These are phyloP conservation scores for Schizophyllum amplum DNA, from an alignment of 1,284 basidiomycete genomes.

Conservation along the genomic window DNA sequence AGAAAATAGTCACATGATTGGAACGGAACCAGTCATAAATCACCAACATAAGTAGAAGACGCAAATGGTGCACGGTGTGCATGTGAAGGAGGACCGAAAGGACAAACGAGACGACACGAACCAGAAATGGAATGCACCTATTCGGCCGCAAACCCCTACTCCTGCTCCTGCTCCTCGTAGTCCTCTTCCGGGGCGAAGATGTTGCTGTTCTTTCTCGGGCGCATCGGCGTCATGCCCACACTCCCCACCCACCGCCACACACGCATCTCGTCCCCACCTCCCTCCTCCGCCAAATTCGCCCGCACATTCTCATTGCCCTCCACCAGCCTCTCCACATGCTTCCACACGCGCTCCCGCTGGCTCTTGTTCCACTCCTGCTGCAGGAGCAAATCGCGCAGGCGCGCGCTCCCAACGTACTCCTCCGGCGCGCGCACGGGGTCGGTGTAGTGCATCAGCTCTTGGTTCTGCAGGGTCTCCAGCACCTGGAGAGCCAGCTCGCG, in stretches of 20 bases:
- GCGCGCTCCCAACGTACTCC: conserved; percentile 81
- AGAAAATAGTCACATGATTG: too few species aligned
- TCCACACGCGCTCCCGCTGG: conserved; percentile 73
- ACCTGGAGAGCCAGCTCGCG: conserved; percentile 68
- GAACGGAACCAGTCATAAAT: too few species aligned
- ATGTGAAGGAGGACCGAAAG: neutral
- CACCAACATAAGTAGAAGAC: neutral
- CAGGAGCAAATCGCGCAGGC: conserved; percentile 86
- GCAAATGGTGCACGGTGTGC: neutral
- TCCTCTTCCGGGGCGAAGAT: neutral
- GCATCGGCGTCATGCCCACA: conserved; percentile 16
- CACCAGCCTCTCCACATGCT: conserved; percentile 78
- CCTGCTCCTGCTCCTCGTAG: too few species aligned
- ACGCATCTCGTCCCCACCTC: conserved; percentile 80
- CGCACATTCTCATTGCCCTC: conserved; percentile 95
- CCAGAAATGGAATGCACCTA: neutral
- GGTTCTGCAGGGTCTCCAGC: conserved; percentile 72
- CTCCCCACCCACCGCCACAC: conserved; percentile 80
- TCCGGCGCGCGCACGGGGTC: conserved; percentile 76
- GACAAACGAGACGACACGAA: neutral
- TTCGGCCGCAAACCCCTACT: neutral
- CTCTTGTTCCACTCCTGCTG: conserved; percentile 73
- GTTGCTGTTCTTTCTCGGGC: neutral
- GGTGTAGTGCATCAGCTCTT: conserved; percentile 78
- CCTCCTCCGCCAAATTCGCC: conserved; percentile 80